Evolutionary conservation across 495 filamentous ascomycete genomes (phyloP), one percentile per base, ranked within the genome.

Genomic region (Cladorrhinum samala): DNA sequence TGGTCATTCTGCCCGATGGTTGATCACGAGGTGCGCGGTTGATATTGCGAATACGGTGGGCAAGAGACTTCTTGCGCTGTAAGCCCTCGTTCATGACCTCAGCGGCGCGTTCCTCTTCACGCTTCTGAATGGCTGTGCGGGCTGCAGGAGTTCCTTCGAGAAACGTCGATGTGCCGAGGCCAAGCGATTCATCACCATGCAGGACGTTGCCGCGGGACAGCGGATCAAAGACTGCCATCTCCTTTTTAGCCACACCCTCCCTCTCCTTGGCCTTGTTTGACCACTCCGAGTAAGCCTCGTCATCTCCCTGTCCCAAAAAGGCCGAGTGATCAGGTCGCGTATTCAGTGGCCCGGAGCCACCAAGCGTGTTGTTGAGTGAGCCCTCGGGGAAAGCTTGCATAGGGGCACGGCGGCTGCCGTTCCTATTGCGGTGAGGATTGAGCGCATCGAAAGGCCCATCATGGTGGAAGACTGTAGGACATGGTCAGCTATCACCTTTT

Each of bases 381-480:
- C 84, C 88, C 55, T 87, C 84, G 17, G 94, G 90, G 70, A 97
- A 99, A 5, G 94, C 94, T 65, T 96, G 85, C 88, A 99, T 95
- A 2, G 94, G 94, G 11, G 93, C 90, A 24, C 87, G 83, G 51
- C 84, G 81, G 55, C 85, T 80, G 47, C 86, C 88, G 61, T 87
- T 88, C 45, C 88, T 83, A 66, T 99, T 99, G 54, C 94, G 87
- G 67, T 93, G 86, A 5, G 94, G 92, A 60, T 96, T 96, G 70
- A 91, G 93, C 14, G 94, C 94, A 72, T 99, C 94, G 61, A 96
- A 99, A 8, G 94, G 94, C 20, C 94, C 94, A 65, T 99, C 94
- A 65, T 99, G 94, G 55, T 99, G 94, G 70, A 99, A 96, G 65
- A 97, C 92, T 96, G 54, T 16, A 18, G 56, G 6, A 6, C 0